Base-by-base conservation (phyloP, 2,329 filamentous ascomycete genomes). In the Fusarium coicis region DNA sequence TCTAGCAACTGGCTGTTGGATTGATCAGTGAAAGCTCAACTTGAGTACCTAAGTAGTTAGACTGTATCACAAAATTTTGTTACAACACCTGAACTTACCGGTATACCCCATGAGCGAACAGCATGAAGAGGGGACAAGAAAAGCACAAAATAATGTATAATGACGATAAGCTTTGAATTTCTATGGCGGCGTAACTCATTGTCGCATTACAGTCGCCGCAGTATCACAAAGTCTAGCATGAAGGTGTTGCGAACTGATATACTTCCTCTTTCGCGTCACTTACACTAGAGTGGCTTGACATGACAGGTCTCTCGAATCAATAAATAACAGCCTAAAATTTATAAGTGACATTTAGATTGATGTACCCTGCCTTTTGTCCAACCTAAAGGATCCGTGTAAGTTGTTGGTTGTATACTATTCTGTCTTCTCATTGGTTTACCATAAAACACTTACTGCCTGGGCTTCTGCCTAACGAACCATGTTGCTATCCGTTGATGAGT, bases 381-480 rank as follows among this genome's bases (percentile, higher is more conserved):
- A 26, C 26, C 26, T 26, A 7, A 26, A 30, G 28, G 28, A 26
- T 36, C 40, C 10, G n/a, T 36, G 30, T 18, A 49, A n/a, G n/a
- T 16, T 46, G 36, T 52, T 46, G 46, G 49, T 28, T 57, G 23
- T 42, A 23, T 57, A 34, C 16, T 37, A 49, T n/a, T n/a, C 49
- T 34, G 26, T 7, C 36, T 18, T 58, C 16, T 26, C 46, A 61
- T 68, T 68, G 65, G 65, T 58, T 42, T 12, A 37, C 21, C 10
- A n/a, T n/a, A 14, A 30, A 37, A 32, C 32, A 46, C 36, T 44
- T 11, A 39, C 56, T 67, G 54, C 54, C 65, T 68, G 36, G 42
- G 28, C 32, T 68, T 63, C 64, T 68, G 56, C 63, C 63, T 68
- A 54, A 40, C 16, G 28, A 44, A 34, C 39, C 44, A 66, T 52